A percentile compares a stretch with the other conserved stretches of the same genome.
phyloP scores from a whole-genome alignment of 176 grass and related monocot species.

The Luzula sylvatica region DNA sequence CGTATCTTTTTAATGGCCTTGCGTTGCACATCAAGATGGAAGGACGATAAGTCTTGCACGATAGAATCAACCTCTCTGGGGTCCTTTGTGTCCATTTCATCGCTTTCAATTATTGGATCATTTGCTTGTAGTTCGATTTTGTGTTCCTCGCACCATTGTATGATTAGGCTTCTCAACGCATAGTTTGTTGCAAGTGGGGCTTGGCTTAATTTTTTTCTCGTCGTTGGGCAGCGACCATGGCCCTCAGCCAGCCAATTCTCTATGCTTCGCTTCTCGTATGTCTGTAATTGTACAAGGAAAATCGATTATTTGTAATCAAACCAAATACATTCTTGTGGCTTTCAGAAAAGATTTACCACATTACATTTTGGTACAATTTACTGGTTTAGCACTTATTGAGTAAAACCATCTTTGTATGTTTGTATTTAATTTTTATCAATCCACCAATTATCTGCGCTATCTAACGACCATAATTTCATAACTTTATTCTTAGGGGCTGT shows the following conservation, averaged over 20 bases:
- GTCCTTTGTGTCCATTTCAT: conserved; percentile 17
- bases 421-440: no score
- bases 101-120: conserved; percentile 7
- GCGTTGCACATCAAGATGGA: conserved; percentile 25
- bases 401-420: no score
- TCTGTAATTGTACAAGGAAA: background rate
- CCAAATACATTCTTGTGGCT: no score
- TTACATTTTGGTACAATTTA: no score
- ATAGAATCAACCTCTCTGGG: conserved; percentile 13
- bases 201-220: conserved; percentile 22
- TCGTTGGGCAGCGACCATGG: conserved; percentile 34
- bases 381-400: no score
- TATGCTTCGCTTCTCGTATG: conserved; percentile 42
- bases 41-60: conserved; percentile 22
- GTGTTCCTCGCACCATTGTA: conserved; percentile 36
- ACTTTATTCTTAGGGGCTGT: no score
- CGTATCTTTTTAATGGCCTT: conserved; percentile 29
- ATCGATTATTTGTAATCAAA: no score
- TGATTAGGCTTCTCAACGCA: conserved; percentile 38
- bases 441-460: no score
- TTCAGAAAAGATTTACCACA: no score
- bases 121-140: conserved; percentile 18
- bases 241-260: conserved; percentile 43
- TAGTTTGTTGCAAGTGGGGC: conserved; percentile 38
- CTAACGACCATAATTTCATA: no score